These are phyloP conservation scores for Alternaria hordeiaustralica DNA, from an alignment of 2,329 filamentous ascomycete genomes.

Conservation along the genomic window DNA sequence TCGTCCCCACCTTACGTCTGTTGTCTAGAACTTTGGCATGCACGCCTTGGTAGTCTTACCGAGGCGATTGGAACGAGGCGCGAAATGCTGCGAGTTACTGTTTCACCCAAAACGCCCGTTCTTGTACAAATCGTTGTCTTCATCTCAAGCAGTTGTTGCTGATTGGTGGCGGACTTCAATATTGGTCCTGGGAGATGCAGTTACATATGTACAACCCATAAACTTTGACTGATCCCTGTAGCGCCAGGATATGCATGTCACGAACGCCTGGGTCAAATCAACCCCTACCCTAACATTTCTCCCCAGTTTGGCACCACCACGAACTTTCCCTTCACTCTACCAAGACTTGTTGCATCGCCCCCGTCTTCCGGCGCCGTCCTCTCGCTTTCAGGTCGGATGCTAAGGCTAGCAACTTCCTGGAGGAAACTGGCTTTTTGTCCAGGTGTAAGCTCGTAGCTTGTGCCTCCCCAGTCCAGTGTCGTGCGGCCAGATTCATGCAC, in stretches of 20 bases:
- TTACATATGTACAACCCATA: not conserved
- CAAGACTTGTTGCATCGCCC: constrained; percentile 62
- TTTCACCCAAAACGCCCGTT: not conserved
- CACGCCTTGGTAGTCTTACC: not conserved
- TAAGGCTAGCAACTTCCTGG: constrained; percentile 62
- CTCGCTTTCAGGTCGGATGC: constrained; percentile 42
- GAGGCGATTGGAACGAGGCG: not conserved
- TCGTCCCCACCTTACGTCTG: not conserved
- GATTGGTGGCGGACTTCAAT: not conserved
- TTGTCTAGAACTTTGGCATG: not conserved
- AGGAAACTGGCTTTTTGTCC: constrained; percentile 64
- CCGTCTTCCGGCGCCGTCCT: constrained; percentile 44
- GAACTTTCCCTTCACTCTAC: constrained; percentile 69
- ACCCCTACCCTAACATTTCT: constrained; percentile 52
- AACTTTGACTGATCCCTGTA: not conserved
- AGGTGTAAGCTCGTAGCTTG: constrained; percentile 63
- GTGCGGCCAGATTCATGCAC: constrained; percentile 68
- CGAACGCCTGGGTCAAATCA: not conserved
- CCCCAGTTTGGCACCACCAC: constrained; percentile 68
- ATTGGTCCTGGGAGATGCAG: not conserved
- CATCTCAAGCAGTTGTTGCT: not conserved
- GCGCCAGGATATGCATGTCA: constrained; percentile 1
- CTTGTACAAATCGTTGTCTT: not conserved
- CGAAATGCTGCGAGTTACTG: not conserved
- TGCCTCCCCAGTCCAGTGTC: constrained; percentile 68